phyloP scores from a whole-genome alignment of 768 basidiomycete species.

The Royoungia palumana region DNA sequence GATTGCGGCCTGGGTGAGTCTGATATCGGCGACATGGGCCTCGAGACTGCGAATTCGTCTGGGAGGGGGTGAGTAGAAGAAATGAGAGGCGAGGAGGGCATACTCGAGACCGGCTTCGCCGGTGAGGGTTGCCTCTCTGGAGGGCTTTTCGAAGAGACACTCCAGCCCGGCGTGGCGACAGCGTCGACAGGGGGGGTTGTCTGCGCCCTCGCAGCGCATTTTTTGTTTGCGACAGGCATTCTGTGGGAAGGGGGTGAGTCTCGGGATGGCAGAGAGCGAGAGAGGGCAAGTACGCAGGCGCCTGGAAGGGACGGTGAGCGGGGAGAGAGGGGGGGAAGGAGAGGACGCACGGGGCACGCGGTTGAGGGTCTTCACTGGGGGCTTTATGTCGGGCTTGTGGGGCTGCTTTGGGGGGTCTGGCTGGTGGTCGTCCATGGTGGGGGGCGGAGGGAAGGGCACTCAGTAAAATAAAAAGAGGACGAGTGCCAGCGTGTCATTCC shows the following conservation, averaged over 20 bases:
- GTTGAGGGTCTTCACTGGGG: slow-evolving; percentile 75
- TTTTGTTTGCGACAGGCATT: slow-evolving; percentile 96
- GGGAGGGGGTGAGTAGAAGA: slow-evolving; percentile 16
- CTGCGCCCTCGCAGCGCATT: slow-evolving; percentile 96
- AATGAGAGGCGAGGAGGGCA: slow-evolving; percentile 30
- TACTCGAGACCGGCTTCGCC: slow-evolving; percentile 89
- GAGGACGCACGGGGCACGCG: slow-evolving; percentile 74
- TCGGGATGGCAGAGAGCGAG: slow-evolving; percentile 7
- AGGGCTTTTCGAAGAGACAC: slow-evolving; percentile 94
- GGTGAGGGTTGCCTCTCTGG: slow-evolving; percentile 78
- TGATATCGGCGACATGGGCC: slow-evolving; percentile 79
- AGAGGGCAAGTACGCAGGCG: slow-evolving; percentile 61
- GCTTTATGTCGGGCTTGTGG: slow-evolving; percentile 66
- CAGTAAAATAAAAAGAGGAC: slow-evolving; percentile 15
- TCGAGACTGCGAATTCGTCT: slow-evolving; percentile 93
- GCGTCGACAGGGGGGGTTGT: slow-evolving; percentile 94
- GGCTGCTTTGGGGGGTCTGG: slow-evolving; percentile 40
- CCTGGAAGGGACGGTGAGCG: slow-evolving; percentile 41
- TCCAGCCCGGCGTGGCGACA: slow-evolving; percentile 88
- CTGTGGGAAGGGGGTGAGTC: slow-evolving; percentile 36
- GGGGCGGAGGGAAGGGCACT: slow-evolving; percentile 12
- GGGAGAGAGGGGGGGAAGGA: slow-evolving; percentile 12
- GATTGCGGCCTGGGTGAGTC: slow-evolving; percentile 67
- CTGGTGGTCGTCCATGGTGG: slow-evolving; percentile 34
- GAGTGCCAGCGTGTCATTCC: slow-evolving; percentile 1